phyloP scores from a whole-genome alignment of 2,329 filamentous ascomycete genomes.

The Alternaria sp. region DNA sequence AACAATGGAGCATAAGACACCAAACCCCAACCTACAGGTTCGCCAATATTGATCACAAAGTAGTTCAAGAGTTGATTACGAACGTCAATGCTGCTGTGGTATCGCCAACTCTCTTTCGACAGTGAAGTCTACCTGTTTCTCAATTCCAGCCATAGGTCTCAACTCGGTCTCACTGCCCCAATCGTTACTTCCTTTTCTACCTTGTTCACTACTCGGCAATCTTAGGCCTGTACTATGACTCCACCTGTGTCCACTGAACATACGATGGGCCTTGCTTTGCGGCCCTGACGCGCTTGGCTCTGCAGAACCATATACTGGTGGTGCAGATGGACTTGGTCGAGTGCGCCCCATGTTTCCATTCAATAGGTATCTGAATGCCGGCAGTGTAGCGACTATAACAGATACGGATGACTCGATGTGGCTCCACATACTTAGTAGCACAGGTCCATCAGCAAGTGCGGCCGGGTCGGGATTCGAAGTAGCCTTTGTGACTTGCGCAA shows the following conservation, averaged over 20 bases:
- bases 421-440: no score
- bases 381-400: no score
- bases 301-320: neutral
- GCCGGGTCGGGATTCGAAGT: neutral
- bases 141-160: neutral
- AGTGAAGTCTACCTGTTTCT: neutral
- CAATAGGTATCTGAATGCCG: no score
- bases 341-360: no score
- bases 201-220: neutral
- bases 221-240: neutral
- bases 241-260: neutral
- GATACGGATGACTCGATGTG: no score
- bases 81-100: neutral
- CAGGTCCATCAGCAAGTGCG: neutral
- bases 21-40: no score
- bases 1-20: no score
- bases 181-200: neutral
- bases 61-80: rapidly evolving
- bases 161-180: neutral
- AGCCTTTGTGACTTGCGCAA: neutral
- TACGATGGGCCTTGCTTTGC: neutral
- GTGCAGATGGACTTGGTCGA: neutral
- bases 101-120: neutral
- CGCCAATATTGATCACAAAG: no score
- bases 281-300: neutral